phyloP scores from a whole-genome alignment of 2,329 filamentous ascomycete species.

The Colletotrichum kahawae region DNA sequence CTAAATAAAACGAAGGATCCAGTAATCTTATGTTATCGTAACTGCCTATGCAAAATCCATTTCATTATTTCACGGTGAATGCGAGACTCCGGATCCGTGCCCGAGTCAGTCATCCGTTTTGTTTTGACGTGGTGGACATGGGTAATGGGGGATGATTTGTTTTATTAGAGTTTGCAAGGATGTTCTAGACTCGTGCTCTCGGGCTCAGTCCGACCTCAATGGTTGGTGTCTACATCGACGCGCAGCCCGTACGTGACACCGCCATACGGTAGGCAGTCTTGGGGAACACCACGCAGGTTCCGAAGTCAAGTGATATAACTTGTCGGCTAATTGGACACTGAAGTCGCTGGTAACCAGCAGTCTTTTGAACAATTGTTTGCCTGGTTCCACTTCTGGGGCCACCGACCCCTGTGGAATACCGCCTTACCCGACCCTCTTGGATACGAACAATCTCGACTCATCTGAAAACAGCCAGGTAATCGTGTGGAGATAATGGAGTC shows the following conservation, averaged over 20 bases:
- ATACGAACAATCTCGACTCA: not conserved
- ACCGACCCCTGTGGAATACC: not conserved
- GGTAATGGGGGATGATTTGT: not conserved
- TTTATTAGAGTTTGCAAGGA: not conserved
- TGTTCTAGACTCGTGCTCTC: not conserved
- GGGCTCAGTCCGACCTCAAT: not conserved
- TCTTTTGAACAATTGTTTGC: not conserved
- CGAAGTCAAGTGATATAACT: fast-evolving
- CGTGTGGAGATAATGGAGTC: not conserved
- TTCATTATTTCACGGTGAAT: not conserved
- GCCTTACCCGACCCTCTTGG: not conserved
- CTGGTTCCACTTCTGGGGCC: not conserved
- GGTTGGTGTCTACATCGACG: not conserved
- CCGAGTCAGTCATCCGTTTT: not conserved
- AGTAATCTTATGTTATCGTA: not conserved
- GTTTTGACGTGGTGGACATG: not conserved
- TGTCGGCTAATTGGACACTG: not conserved
- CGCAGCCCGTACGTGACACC: not conserved
- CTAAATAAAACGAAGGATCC: fast-evolving
- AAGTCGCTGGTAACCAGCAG: not conserved
- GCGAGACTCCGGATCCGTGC: not conserved
- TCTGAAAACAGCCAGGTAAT: not conserved
- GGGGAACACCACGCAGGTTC: not conserved
- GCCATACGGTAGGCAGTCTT: not conserved
- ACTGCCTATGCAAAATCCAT: not conserved